Evolutionary conservation across 768 basidiomycete genomes (phyloP).

Genomic region (Pulveroboletus ravenelii): DNA sequence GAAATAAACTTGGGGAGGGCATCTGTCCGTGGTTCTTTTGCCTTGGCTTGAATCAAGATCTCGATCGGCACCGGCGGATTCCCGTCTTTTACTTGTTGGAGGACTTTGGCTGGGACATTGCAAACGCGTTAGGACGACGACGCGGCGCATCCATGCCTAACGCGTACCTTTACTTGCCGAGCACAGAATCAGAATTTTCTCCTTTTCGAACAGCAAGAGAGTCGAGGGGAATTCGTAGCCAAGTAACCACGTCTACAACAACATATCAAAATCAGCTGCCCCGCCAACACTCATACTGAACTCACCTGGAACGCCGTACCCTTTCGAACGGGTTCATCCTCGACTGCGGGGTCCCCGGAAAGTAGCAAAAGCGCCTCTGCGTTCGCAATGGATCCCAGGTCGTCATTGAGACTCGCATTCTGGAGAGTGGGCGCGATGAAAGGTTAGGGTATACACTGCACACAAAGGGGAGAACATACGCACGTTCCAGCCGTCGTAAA

Average conservation of each 20-base stretch:
- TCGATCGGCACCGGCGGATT: constrained; percentile 61
- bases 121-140: constrained; percentile 11
- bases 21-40: constrained; percentile 73
- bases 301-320: constrained; percentile 88
- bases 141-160: neutral
- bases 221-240: constrained; percentile 98
- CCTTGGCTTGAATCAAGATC: constrained; percentile 73
- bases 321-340: constrained; percentile 89
- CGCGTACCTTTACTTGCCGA: constrained; percentile 81
- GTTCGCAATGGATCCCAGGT: constrained; percentile 63
- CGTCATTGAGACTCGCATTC: constrained; percentile 54
- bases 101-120: constrained; percentile 68
- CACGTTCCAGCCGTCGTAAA: constrained; percentile 56
- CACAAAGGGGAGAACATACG: too few relatives aligned
- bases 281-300: neutral
- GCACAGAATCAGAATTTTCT: constrained; percentile 74
- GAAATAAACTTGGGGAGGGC: constrained; percentile 66
- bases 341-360: constrained; percentile 73
- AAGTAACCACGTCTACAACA: constrained; percentile 82
- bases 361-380: constrained; percentile 66
- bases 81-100: constrained; percentile 67
- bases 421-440: neutral
- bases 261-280: constrained; percentile 2
- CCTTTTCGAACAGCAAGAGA: constrained; percentile 75
- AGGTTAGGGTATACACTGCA: neutral